Evolutionary conservation across 805 yeast genomes (phyloP), one percentile per base, ranked within the genome.

Genomic region (Ogataea populi-albae): DNA sequence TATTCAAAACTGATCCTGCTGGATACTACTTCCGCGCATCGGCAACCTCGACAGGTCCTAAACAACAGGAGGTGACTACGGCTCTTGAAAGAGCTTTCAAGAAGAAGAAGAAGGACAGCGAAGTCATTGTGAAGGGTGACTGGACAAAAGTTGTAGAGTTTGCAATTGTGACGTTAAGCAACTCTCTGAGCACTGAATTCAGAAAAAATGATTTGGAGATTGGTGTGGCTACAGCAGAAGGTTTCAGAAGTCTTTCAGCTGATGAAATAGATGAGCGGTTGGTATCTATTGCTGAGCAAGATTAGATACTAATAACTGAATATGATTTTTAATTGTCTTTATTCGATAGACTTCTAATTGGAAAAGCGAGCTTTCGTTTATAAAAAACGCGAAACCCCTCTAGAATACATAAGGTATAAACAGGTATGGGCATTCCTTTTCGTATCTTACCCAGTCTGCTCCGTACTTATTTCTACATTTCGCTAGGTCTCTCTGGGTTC

Each of bases 1-100:
- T 93, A 41, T 88, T 76, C 69, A 93, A 91, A 68, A 81, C 93
- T 48, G 98, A 93, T 64, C 98, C 98, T 12, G 98, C 98, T 3
- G 98, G 98, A 6, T 91, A 91, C 64, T 93, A 69, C 58, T 81
- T 86, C 37, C 93, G 95, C 19, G 86, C 85, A 46, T 83, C 83
- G 64, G 98, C 98, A 3, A 81, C 88, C 20, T 80, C 97, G 7
- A 85, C 96, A 3, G 98, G 98, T 3, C 97, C 97, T 36, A 93
- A 91, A 64, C 97, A 89, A 67, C 97, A 89, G 62, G 98, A 93
- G 65, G 86, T 95, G 28, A 79, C 81, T 42, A 87, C 95, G 30
- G 79, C 82, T 48, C 72, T 93, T 54, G 97, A 93, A 60, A 91
- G 91, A 70, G 84, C 82, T 56, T 84, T 80, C 63, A 93, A 93